A percentile compares a stretch with the other conserved stretches of the same genome.
phyloP scores from a whole-genome alignment of 2,329 filamentous ascomycete species.

The Drechslerella coelobrocha region DNA sequence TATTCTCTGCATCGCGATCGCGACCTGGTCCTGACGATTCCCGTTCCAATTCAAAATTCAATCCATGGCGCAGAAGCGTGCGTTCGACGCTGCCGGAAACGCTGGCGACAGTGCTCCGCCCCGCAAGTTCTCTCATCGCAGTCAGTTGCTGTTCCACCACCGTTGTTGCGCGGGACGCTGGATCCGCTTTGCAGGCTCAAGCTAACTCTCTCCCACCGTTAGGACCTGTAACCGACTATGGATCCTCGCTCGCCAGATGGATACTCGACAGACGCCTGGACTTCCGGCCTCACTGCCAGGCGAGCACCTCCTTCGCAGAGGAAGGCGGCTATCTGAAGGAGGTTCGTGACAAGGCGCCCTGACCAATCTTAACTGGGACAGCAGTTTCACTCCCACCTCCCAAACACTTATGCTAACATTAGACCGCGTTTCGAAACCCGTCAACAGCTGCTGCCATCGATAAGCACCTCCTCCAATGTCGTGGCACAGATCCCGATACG shows the following conservation, averaged over 20 bases:
- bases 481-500: slow-evolving; percentile 89
- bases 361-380: too few species aligned
- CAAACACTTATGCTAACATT: slow-evolving; percentile 18
- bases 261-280: slow-evolving; percentile 80
- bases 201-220: slow-evolving; percentile 1
- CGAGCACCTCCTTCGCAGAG: slow-evolving; percentile 57
- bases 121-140: slow-evolving; percentile 46
- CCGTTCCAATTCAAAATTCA: not conserved
- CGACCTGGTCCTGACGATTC: too few species aligned
- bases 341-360: slow-evolving; percentile 60
- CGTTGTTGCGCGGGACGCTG: slow-evolving; percentile 3
- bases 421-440: too few species aligned
- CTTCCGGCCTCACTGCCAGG: slow-evolving; percentile 73
- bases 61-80: slow-evolving; percentile 45
- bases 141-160: slow-evolving; percentile 22
- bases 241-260: slow-evolving; percentile 88
- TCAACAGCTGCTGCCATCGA: slow-evolving; percentile 87
- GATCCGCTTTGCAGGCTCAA: too few species aligned
- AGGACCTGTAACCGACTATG: slow-evolving; percentile 94
- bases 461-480: slow-evolving; percentile 73
- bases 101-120: slow-evolving; percentile 34
- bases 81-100: slow-evolving; percentile 34
- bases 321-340: slow-evolving; percentile 46
- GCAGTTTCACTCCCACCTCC: too few species aligned
- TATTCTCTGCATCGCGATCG: too few species aligned